phyloP scores from a whole-genome alignment of 345 rosid genomes.

The Acer negundo region DNA sequence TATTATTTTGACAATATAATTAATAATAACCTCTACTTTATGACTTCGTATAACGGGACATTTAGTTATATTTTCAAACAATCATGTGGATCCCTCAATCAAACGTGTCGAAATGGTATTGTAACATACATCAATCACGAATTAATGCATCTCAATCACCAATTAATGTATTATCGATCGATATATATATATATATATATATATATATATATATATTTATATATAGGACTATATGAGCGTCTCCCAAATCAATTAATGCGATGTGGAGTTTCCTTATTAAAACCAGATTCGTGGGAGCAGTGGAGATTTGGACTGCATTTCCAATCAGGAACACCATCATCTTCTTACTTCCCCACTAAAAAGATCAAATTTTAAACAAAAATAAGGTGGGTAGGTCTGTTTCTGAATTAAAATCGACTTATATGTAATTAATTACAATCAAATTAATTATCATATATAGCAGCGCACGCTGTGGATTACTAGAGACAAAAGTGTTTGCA shows the following conservation, averaged over 20 bases:
- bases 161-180: neutral
- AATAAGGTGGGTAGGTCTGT: conserved; percentile 12
- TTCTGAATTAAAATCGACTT: conserved; percentile 26
- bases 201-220: too few relatives aligned
- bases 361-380: conserved; percentile 19
- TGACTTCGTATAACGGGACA: neutral
- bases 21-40: neutral
- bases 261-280: conserved; percentile 37
- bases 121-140: neutral
- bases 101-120: conserved; percentile 25
- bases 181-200: too few relatives aligned
- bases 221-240: neutral
- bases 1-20: too few relatives aligned
- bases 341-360: conserved; percentile 22
- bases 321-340: conserved; percentile 10
- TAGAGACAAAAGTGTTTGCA: conserved; percentile 17
- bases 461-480: conserved; percentile 11
- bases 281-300: conserved; percentile 35
- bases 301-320: conserved; percentile 27
- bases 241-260: conserved; percentile 15
- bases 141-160: neutral
- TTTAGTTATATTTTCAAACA: conserved; percentile 7
- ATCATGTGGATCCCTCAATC: conserved; percentile 34
- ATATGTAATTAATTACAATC: conserved; percentile 13
- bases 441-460: conserved; percentile 7